Base-by-base conservation (phyloP, 1,284 basidiomycete genomes). In the Tremellales sp. region DNA sequence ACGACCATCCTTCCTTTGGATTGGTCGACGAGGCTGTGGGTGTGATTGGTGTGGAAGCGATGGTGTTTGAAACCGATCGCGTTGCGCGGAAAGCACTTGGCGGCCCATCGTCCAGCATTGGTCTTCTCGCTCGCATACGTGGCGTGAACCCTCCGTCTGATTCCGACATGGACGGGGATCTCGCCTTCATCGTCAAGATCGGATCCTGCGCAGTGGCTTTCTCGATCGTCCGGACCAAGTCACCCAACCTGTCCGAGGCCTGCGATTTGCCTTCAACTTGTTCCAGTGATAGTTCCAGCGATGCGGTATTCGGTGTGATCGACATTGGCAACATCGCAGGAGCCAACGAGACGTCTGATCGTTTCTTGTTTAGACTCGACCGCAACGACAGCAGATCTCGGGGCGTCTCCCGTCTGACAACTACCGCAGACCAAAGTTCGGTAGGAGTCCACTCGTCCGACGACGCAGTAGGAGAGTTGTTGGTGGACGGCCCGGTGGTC, bases 351-450 rank as follows among this genome's bases (percentile, higher is more conserved):
- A 66, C 38, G 18, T 63, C 64, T 14, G 59, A 60, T 5, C 52
- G 53, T 31, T 66, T 66, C 57, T 64, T 66, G 13, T 53, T 32
- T 19, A 66, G 35, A 1, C 59, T 51, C 19, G 21, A 18, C 5
- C 66, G 58, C 5, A 68, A 48, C 26, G 51, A 55, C 8, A 65
- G 53, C 22, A 67, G 32, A 31, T 69, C 66, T 14, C 61, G 50
- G 1, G 65, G 62, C 1, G 53, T 58, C 22, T 67, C 66, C 8
- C 51, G 49, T 1, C 65, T 55, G 22, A 54, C 51, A 21, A 63
- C 51, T 21, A 63, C 57, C 18, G 57, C 48, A 0, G 34, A 48
- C 62, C 63, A 68, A 2, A 29, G 39, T 7, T 51, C 43, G 12
- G 38, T 35, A 10, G 10, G 25, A 26, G 28, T 32, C 27, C 26